Evolutionary conservation across 1,284 basidiomycete genomes (phyloP), one percentile per base, ranked within the genome.

Genomic region (Cronartium quercuum): DNA sequence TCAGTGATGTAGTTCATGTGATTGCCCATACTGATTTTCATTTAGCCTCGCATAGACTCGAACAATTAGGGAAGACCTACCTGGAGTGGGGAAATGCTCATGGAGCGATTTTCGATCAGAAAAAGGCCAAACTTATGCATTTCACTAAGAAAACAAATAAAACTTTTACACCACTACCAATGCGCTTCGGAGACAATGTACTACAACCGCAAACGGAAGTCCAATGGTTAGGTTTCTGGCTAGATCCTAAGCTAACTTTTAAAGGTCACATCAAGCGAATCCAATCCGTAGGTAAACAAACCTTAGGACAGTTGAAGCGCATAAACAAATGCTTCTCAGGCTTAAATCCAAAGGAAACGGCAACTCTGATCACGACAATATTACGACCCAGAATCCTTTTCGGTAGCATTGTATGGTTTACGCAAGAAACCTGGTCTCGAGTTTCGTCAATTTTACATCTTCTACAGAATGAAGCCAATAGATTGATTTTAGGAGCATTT

Each of bases 401-500:
- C 15, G 58, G 58, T 18, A 18, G 58, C 35, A 61, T 61, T 18
- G 34, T 58, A 9, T 13, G 35, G 12, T 37, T n/a, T 24, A 29
- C 15, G 34, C 15, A 61, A 61, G 79, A 29, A 44, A 66, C 35
- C 15, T 5, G 77, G 38, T 77, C 77, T 62, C 29, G 41, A 37
- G 34, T 61, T 13, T 24, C 21, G 24, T 24, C 21, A 61, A 61
- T 61, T 24, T 29, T 61, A n/a, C 21, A 61, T 24, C 34, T 61
- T 24, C 21, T 61, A 18, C 34, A 61, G 15, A 61, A 61, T 15
- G 34, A 13, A 61, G 58, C 58, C 21, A 37, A 24, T 13, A 61
- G 58, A 37, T 37, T 61, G 15, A 61, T 61, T 24, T 13, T 61
- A 37, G 34, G 58, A 29, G 58, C 58, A 13, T 37, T 29, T 13